These are phyloP conservation scores for Coprinopsis cinerea DNA, from an alignment of 768 basidiomycete species.

Conservation along the genomic window DNA sequence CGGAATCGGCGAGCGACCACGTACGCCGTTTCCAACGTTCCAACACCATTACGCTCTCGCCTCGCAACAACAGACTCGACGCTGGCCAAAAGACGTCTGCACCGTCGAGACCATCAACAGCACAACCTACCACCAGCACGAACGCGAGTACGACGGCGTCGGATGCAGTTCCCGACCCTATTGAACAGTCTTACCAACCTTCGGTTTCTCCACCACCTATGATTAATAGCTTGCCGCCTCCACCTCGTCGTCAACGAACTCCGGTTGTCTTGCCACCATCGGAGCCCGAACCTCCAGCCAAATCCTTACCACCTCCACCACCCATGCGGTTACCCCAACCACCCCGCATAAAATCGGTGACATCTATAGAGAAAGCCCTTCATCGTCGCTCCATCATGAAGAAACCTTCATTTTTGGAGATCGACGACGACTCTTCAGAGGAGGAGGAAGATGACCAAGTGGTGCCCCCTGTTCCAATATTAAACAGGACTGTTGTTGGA, in stretches of 20 bases:
- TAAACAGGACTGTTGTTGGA: no score
- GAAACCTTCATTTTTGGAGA: slow-evolving; percentile 71
- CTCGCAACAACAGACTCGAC: slow-evolving; percentile 10
- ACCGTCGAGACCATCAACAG: slow-evolving; percentile 7
- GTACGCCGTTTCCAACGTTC: slow-evolving; percentile 6
- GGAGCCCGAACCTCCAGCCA: slow-evolving; percentile 1
- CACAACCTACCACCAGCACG: slow-evolving; percentile 6
- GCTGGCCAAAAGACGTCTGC: slow-evolving; percentile 3
- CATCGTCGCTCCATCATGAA: slow-evolving; percentile 51
- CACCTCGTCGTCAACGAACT: slow-evolving; percentile 35
- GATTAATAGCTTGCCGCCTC: slow-evolving; percentile 51
- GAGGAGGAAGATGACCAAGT: slow-evolving; percentile 22
- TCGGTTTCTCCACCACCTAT: slow-evolving; percentile 23
- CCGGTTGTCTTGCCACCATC: slow-evolving; percentile 19
- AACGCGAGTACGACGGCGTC: no score
- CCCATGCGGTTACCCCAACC: slow-evolving; percentile 3
- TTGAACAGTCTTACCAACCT: slow-evolving; percentile 15
- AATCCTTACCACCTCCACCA: slow-evolving; percentile 30
- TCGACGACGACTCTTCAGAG: slow-evolving; percentile 45
- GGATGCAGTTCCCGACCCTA: slow-evolving; percentile 7
- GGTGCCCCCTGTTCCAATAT: no score
- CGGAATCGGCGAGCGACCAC: no score
- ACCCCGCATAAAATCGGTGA: not conserved
- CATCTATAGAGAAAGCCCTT: slow-evolving; percentile 14
- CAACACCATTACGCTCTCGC: slow-evolving; percentile 3